phyloP scores from a whole-genome alignment of 495 filamentous ascomycete genomes.

The Talaromyces thailandensis region DNA sequence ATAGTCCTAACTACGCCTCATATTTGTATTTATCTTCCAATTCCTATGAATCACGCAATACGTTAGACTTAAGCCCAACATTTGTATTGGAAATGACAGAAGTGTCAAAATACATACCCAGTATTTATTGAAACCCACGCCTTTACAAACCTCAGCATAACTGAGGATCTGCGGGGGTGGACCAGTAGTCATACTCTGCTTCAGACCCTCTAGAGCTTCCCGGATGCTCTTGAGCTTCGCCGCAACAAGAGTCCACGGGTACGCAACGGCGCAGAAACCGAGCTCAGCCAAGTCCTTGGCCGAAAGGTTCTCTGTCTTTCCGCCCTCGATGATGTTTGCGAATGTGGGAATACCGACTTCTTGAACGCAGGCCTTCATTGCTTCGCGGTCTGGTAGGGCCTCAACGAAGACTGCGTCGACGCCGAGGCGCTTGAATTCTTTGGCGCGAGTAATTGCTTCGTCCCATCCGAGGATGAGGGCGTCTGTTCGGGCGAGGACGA shows the following conservation, averaged over 20 bases:
- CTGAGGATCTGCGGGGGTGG: conserved; percentile 23
- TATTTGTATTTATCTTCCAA: conserved; percentile 6
- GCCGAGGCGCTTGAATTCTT: conserved; percentile 28
- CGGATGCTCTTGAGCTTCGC: conserved; percentile 29
- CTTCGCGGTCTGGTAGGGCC: conserved; percentile 28
- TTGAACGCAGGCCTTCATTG: conserved; percentile 24
- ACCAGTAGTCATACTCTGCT: conserved; percentile 20
- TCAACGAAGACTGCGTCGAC: conserved; percentile 33
- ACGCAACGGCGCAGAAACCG: conserved; percentile 29
- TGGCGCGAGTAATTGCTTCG: conserved; percentile 24
- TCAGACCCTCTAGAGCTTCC: conserved; percentile 27
- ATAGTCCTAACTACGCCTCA: neutral
- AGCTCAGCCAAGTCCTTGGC: conserved; percentile 27
- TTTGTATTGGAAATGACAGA: neutral
- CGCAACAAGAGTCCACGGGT: conserved; percentile 34
- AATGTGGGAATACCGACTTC: conserved; percentile 28
- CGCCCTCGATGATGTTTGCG: conserved; percentile 37
- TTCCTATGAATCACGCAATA: neutral
- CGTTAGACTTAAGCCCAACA: neutral
- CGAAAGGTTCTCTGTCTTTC: conserved; percentile 31
- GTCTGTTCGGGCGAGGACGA: conserved; percentile 33
- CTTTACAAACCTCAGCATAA: conserved; percentile 28
- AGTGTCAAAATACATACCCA: conserved; percentile 20
- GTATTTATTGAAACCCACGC: conserved; percentile 33
- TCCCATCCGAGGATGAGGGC: conserved; percentile 30